Evolutionary conservation across 2,329 filamentous ascomycete species (phyloP), one percentile per base, ranked within the genome.

Genomic region (Trichoderma endophyticum): DNA sequence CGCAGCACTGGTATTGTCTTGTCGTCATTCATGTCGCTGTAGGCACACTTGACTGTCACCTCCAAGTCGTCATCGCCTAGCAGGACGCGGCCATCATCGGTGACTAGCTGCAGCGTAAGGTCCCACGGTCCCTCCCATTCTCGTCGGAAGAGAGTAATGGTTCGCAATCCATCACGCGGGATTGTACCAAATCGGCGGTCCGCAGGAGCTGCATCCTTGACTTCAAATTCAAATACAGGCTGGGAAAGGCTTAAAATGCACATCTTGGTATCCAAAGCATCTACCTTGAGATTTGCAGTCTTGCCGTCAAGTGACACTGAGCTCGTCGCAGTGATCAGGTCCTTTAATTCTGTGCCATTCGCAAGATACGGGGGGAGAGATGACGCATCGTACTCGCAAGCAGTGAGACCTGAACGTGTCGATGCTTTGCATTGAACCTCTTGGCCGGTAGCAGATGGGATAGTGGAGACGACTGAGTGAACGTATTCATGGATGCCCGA

Each of bases 1-100:
- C 96, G 92, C 66, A 95, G 87, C 1, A 95, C 95, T 0, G 95
- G 95, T 62, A 98, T 94, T 1, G 86, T 86, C 4, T 89, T 91
- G 3, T 82, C 81, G 43, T 84, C 83, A 77, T 98, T 98, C 59
- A 89, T 90, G 82, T 99, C 96, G 77, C 92, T 94, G 94, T 95
- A 98, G 36, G 93, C 84, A 81, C 96, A 98, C 18, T 91, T 86
- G 1, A 95, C 89, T 39, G 84, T 86, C 1, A 94, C 93, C 74
- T 85, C 86, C 39, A 94, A 79, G 6, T 73, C 74, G 5, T 72
- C 72, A 48, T 73, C 76, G 4, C 75, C 66, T 26, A 77, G 74
- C 24, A 77, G 75, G 0, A 71, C 74, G 14, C 75, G 71, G 0
- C n/a, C 66, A 6, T 72, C 61, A 3, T 76, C 75, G 18, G 75